Evolutionary conservation across 1,284 basidiomycete genomes (phyloP).

Genomic region (Chondrostereum purpureum): DNA sequence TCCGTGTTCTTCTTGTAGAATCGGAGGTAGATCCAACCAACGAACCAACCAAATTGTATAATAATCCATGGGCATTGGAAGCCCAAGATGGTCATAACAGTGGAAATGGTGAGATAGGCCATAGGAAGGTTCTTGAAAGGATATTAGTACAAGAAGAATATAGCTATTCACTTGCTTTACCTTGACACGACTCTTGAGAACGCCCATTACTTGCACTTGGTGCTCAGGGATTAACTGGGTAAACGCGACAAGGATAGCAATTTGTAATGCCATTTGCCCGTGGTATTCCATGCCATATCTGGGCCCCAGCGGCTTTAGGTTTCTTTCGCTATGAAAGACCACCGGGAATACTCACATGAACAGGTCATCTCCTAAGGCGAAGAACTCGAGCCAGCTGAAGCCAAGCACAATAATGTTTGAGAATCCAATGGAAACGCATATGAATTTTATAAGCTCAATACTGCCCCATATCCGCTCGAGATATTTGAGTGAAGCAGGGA

Average conservation of each 20-base stretch:
- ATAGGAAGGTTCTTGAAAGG: constrained; percentile 78
- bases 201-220: constrained; percentile 87
- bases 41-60: constrained; percentile 98
- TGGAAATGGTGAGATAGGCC: constrained; percentile 88
- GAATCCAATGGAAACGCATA: constrained; percentile 68
- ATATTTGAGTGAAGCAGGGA: constrained; percentile 83
- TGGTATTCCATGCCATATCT: constrained; percentile 88
- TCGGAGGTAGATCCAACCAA: constrained; percentile 90
- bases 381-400: constrained; percentile 77
- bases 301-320: constrained; percentile 5
- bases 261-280: constrained; percentile 90
- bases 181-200: constrained; percentile 86
- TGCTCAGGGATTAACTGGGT: constrained; percentile 98
- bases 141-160: constrained; percentile 3
- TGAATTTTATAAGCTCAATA: constrained; percentile 82
- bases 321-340: constrained; percentile 5
- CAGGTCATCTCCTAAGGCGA: constrained; percentile 55
- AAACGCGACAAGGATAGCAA: constrained; percentile 88
- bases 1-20: constrained; percentile 84
- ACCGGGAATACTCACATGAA: constrained; percentile 57
- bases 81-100: constrained; percentile 81
- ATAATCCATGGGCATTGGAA: constrained; percentile 93
- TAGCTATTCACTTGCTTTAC: constrained; percentile 32
- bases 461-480: constrained; percentile 92
- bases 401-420: constrained; percentile 85